Percentiles rank a stretch among this genome's conserved stretches.
These are phyloP conservation scores for Colletotrichum nymphaeae DNA, from an alignment of 2,329 filamentous ascomycete species.

Conservation along the genomic window DNA sequence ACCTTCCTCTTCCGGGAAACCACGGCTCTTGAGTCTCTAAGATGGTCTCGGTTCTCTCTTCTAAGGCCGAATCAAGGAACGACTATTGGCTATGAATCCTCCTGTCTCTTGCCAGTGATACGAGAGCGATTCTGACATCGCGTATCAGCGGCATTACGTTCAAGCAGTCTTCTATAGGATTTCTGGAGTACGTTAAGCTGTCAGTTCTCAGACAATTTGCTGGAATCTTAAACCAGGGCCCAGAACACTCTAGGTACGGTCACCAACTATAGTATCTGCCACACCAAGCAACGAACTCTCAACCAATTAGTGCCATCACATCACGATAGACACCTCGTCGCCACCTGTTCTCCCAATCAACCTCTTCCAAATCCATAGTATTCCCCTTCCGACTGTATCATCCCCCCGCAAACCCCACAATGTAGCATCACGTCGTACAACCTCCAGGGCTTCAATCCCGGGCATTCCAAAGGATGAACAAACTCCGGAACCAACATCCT, in stretches of 20 bases:
- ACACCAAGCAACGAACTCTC: neutral
- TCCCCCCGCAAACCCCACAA: neutral
- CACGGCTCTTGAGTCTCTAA: neutral
- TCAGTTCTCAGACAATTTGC: neutral
- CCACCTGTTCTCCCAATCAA: neutral
- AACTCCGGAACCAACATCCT: neutral
- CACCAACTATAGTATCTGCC: neutral
- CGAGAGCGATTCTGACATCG: neutral
- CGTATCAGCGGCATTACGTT: neutral
- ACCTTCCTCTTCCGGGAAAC: neutral
- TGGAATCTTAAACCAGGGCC: neutral
- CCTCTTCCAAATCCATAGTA: constrained; percentile 11
- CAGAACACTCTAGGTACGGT: neutral
- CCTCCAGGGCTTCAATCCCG: neutral
- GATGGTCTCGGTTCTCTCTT: neutral
- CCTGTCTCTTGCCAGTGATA: neutral
- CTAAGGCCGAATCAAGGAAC: neutral
- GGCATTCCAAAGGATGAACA: neutral
- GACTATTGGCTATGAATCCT: neutral
- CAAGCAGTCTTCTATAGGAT: neutral
- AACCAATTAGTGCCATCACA: neutral
- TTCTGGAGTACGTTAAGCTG: neutral
- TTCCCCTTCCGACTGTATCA: neutral
- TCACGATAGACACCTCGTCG: neutral
- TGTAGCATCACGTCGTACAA: neutral